Evolutionary conservation across 495 filamentous ascomycete genomes (phyloP).

Genomic region (Hypoxylon crocopeplum): DNA sequence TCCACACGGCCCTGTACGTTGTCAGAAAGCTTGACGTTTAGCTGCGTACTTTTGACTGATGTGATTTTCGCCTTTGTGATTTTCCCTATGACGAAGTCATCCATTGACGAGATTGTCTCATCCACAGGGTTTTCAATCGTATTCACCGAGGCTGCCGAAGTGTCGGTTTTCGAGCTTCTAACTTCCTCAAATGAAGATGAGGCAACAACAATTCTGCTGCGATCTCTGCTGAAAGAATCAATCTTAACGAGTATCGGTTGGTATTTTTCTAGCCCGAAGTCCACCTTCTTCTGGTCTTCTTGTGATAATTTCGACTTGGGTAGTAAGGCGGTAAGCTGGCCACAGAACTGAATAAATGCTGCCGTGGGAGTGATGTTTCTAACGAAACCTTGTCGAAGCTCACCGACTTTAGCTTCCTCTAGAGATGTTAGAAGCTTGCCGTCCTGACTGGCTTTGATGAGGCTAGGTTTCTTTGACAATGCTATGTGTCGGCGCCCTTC

Average conservation of each 20-base stretch:
- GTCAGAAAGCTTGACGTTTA: constrained; percentile 89
- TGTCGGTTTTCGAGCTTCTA: constrained; percentile 34
- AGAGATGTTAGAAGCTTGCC: constrained; percentile 68
- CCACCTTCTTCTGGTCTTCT: constrained; percentile 67
- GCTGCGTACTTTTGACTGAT: constrained; percentile 84
- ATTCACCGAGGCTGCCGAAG: constrained; percentile 26
- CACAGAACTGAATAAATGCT: constrained; percentile 82
- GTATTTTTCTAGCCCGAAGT: constrained; percentile 76
- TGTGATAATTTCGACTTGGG: constrained; percentile 75
- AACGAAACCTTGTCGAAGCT: constrained; percentile 79
- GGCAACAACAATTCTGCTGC: constrained; percentile 48
- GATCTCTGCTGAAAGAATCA: constrained; percentile 66
- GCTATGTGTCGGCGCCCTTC: constrained; percentile 73
- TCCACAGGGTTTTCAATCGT: constrained; percentile 73
- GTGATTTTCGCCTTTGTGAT: constrained; percentile 78
- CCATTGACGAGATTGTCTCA: constrained; percentile 63
- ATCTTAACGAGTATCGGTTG: constrained; percentile 76
- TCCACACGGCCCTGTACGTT: constrained; percentile 91
- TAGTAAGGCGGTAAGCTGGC: constrained; percentile 76
- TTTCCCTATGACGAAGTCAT: constrained; percentile 76
- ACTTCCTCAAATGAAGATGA: constrained; percentile 35
- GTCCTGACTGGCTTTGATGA: constrained; percentile 76
- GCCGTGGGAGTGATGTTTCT: constrained; percentile 79
- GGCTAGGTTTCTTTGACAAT: constrained; percentile 78
- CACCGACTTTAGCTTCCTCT: constrained; percentile 71